Percentiles rank a stretch among this genome's conserved stretches.
Evolutionary conservation across 306 rosid genomes (phyloP).

Genomic region (Carpinus fangiana): DNA sequence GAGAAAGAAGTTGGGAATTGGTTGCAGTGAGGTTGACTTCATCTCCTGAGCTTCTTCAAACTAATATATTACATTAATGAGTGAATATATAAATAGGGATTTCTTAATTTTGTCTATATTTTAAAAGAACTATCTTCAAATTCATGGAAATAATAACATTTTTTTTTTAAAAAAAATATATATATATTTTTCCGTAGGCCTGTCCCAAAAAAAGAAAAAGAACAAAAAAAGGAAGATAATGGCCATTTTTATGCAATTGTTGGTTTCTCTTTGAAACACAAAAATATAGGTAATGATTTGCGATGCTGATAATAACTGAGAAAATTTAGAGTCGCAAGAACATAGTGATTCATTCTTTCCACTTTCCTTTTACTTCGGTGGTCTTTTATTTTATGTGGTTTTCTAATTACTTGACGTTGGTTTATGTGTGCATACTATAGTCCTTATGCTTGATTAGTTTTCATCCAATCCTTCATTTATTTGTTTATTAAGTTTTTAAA

Average conservation of each 20-base stretch:
- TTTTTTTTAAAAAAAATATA: neutral
- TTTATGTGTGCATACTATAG: neutral
- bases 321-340: too few relatives aligned
- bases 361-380: neutral
- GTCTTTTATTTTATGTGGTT: neutral
- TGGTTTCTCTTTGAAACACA: neutral
- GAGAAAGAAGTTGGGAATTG: conserved; percentile 90
- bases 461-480: neutral
- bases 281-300: neutral
- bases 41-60: conserved; percentile 28
- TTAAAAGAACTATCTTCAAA: neutral
- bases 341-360: neutral
- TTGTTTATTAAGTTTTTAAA: neutral
- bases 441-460: neutral
- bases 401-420: neutral
- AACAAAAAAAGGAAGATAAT: too few relatives aligned
- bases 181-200: too few relatives aligned
- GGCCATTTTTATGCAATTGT: neutral
- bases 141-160: neutral
- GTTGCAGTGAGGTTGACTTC: conserved; percentile 90
- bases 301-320: neutral
- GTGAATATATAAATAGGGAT: neutral
- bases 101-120: neutral
- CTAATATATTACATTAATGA: conserved; percentile 8
- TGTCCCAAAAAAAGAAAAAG: too few relatives aligned